Base-by-base conservation (phyloP, 2,329 filamentous ascomycete species). In the Xylariaceae sp. region DNA sequence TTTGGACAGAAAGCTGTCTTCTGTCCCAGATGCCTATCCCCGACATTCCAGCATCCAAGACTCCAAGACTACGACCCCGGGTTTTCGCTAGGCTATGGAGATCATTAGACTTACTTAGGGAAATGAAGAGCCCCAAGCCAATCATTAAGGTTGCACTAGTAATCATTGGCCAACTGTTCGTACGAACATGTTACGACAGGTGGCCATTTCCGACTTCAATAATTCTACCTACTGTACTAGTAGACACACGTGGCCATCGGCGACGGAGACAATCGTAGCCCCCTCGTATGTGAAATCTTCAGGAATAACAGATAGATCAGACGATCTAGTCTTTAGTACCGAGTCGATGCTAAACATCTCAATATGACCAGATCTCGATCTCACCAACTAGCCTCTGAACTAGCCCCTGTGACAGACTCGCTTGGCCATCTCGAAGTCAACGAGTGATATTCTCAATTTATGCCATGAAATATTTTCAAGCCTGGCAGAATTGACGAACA, bases 91-190 rank as follows among this genome's bases (percentile, higher is more conserved):
- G 6, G 5, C 14, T 10, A 7, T 37, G 32, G 42, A 23, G 10
- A 44, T 9, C 21, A 32, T 44, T 44, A 41, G 23, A 45, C 45
- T 44, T n/a, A n/a, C n/a, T n/a, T n/a, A 41, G 42, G 49, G 45
- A n/a, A 21, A 40, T 37, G 32, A 37, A 14, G 32, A 10, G 26
- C 6, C 26, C 32, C 32, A 4, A 16, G 32, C 32, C 32, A 37
- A 37, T 37, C 32, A 37, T 37, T 4, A 9, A 26, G 23, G 23
- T 9, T 26, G 14, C 5, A 10, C 32, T 16, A 7, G 9, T 12
- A 12, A 37, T 37, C 14, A 14, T 37, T 14, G 5, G 5, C 32
- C 32, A 37, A 37, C 32, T 37, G 14, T 16, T 37, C 32, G 32
- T 37, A 12, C 14, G 3, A 10, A 37, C 32, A 37, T 37, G 32